Base-by-base conservation (phyloP, 1,139 yeast genomes). In the Casaregolazyma lundiana region DNA sequence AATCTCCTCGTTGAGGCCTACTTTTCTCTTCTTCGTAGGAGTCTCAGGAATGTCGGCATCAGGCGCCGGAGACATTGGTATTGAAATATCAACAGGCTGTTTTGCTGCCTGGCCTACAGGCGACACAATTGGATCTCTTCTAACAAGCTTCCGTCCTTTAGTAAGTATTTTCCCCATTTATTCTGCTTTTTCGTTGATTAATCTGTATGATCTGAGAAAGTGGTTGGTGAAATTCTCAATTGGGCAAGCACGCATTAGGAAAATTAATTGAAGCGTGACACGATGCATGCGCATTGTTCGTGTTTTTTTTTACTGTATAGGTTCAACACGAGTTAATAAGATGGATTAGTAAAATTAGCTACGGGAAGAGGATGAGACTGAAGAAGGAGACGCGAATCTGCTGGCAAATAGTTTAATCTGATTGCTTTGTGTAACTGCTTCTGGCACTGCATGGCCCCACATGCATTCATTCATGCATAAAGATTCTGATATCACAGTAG, bases 141-240 rank as follows among this genome's bases (percentile, higher is more conserved):
- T 42, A 13, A 19, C 41, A 13, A 42, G 26, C 18, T 36, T 42
- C 16, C 45, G 19, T 4, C 38, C 38, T 35, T 36, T 42, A 2
- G 45, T 42, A 21, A 42, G 40, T 26, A 42, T 21, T 19, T 42
- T 42, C 2, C 45, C 45, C 45, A 42, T 42, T 9, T 11, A 11
- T 24, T 37, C n/a, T 8, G 3, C 19, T n/a, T 2, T 16, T 37
- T n/a, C 13, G 29, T 21, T 19, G 20, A 21, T 4, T 20, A 17
- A 11, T 20, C 11, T 19, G 21, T 13, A 13, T 32, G 30, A n/a
- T 21, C 37, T 11, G 13, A 19, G 15, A 16, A 16, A 8, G 37
- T 34, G 37, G 44, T 13, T 20, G 32, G 38, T 34, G 3, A 26
- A 36, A 21, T 19, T 17, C n/a, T 32, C 7, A 32, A 32, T n/a